These are phyloP conservation scores for Aspergillus floridensis DNA, from an alignment of 2,329 filamentous ascomycete species.

Conservation along the genomic window DNA sequence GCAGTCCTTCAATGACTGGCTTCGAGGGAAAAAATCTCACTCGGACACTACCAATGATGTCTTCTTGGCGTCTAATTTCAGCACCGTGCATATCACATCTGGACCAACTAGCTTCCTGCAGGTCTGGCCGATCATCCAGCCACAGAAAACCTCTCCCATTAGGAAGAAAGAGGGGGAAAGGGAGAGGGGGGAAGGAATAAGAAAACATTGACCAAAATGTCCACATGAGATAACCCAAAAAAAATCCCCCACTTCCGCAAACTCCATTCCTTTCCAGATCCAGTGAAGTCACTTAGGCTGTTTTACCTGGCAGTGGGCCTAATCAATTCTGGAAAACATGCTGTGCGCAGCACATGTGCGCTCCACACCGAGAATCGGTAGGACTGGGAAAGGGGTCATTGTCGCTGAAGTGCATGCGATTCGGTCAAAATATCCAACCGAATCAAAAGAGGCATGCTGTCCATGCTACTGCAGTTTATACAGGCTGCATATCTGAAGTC, in stretches of 20 bases:
- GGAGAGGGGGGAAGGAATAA: background rate
- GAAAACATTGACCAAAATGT: background rate
- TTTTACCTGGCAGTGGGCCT: constrained; percentile 13
- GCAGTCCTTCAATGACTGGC: constrained; percentile 11
- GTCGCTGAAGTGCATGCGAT: constrained; percentile 9
- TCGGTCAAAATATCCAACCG: constrained; percentile 7
- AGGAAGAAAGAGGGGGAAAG: constrained; percentile 3
- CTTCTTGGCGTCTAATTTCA: constrained; percentile 19
- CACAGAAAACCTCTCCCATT: constrained; percentile 17
- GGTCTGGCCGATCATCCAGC: constrained; percentile 27
- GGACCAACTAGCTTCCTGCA: constrained; percentile 33
- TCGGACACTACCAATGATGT: constrained; percentile 15
- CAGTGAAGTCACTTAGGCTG: constrained; percentile 18
- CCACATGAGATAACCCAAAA: background rate
- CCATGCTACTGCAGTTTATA: constrained; percentile 5
- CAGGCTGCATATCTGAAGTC: constrained; percentile 16
- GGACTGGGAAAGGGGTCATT: constrained; percentile 15
- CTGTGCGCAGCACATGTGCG: constrained; percentile 13
- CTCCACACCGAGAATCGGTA: constrained; percentile 15
- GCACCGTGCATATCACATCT: constrained; percentile 23
- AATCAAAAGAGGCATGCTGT: constrained; percentile 1
- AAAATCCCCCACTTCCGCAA: constrained; percentile 2
- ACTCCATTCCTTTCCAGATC: constrained; percentile 11
- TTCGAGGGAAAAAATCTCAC: constrained; percentile 11
- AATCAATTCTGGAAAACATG: constrained; percentile 25